Base-by-base conservation (phyloP, 257 asterid species). In the Solanum sparsipilum region DNA sequence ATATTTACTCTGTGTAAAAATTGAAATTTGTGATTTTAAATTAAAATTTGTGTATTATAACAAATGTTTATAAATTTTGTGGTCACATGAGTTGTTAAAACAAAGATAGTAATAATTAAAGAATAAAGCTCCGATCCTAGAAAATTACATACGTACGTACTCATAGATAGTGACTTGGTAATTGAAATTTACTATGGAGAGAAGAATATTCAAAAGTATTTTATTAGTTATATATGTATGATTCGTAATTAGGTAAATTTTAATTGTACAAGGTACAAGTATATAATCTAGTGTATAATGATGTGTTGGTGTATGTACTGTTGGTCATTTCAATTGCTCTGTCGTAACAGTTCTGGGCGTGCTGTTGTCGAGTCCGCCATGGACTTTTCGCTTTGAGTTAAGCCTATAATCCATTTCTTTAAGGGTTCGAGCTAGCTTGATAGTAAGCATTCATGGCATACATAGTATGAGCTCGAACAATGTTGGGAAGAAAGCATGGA, bases 361-460 rank as follows among this genome's bases (percentile, higher is more conserved):
- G 78, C 13, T 71, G 78, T 71, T 31, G 39, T 73, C 3, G 82
- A 35, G 29, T 73, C 46, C 18, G 13, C 25, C 81, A 34, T 34
- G 13, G 18, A 0, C 23, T 71, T 71, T 71, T 71, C 7, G 7
- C 6, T 10, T 34, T 34, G 79, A 32, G 79, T 71, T 3, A 71
- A 71, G 41, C 13, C 3, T 2, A 18, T 2, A 2, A 20, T 72
- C 27, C 79, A 72, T 72, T 72, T 72, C 44, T 34, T 72, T 72
- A 72, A 32, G 6, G 16, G 5, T 79, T 78, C 16, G 38, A 41
- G 39, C 84, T 78, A 78, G 90, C 71, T 23, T 63, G 71, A 63
- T 63, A 9, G 31, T 63, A 92, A 83, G 87, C 89, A 89, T 93
- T 91, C 94, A 90, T 91, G 84, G 94, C 94, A 73, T 88, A 92